Percentiles rank a stretch among this genome's conserved stretches.
Conservation (phyloP, 345 rosid species). For the Eucalyptus regnans region DNA sequence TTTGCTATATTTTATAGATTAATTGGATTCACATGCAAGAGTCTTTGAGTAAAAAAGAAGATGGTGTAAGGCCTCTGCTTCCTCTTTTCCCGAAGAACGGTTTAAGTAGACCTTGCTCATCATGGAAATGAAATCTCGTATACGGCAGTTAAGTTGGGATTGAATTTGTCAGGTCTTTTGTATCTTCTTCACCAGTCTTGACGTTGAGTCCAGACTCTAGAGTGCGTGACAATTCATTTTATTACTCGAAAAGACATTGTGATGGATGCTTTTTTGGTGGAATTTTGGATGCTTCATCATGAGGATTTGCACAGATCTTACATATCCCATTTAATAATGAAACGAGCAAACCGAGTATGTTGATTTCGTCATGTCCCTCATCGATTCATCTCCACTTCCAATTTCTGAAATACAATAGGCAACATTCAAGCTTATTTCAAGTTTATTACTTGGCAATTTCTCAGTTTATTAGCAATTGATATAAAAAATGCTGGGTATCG, state of each 20-base stretch:
- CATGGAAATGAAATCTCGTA: background rate
- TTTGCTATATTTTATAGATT: background rate
- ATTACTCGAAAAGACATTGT: background rate
- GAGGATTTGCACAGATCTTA: background rate
- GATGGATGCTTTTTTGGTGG: background rate
- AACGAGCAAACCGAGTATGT: background rate
- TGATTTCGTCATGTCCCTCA: background rate
- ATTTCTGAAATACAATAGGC: background rate
- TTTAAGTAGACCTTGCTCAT: background rate
- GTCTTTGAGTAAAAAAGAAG: background rate
- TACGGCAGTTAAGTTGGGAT: background rate
- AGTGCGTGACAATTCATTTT: background rate
- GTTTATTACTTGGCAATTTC: background rate
- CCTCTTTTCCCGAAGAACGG: background rate
- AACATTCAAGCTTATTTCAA: background rate
- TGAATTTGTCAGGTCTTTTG: background rate
- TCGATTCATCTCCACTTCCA: background rate
- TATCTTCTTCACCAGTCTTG: background rate
- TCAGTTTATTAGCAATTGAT: background rate
- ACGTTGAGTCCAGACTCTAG: background rate
- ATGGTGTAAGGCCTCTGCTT: background rate
- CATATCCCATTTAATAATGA: background rate
- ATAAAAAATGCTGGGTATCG: background rate
- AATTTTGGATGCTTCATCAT: background rate
- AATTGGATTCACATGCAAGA: background rate